phyloP scores from a whole-genome alignment of 768 basidiomycete genomes.

The Termitomyces sp. region DNA sequence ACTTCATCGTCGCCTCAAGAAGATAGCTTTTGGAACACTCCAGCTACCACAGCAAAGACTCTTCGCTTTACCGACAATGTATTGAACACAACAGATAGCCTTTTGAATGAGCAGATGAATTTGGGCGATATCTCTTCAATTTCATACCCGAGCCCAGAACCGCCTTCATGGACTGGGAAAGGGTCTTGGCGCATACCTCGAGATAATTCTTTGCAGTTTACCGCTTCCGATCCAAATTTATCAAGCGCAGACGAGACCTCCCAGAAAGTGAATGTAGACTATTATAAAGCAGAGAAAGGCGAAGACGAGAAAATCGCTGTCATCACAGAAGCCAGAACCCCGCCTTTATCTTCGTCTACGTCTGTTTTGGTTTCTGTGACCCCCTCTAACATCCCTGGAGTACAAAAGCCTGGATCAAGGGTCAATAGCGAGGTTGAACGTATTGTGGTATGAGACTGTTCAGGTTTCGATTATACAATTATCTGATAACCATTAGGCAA shows the following conservation, averaged over 20 bases:
- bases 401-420: constrained; percentile 30
- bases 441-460: constrained; percentile 44
- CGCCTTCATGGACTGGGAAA: constrained; percentile 5
- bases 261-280: neutral
- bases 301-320: constrained; percentile 1
- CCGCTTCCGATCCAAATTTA: neutral
- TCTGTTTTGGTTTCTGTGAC: neutral
- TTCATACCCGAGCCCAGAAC: constrained; percentile 34
- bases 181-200: neutral
- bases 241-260: neutral
- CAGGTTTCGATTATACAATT: neutral
- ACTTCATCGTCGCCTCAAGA: constrained; percentile 36
- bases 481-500: constrained; percentile 37
- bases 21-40: constrained; percentile 60
- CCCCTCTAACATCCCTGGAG: constrained; percentile 1
- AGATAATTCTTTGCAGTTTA: neutral
- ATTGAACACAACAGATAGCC: constrained; percentile 45
- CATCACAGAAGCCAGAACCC: neutral
- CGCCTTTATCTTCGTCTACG: neutral
- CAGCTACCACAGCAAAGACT: constrained; percentile 45
- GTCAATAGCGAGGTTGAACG: constrained; percentile 60
- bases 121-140: constrained; percentile 44
- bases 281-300: neutral
- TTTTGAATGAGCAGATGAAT: constrained; percentile 59
- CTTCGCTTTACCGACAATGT: constrained; percentile 61